Conservation (phyloP, 2,329 filamentous ascomycete species). For the Thielaviopsis populi region DNA sequence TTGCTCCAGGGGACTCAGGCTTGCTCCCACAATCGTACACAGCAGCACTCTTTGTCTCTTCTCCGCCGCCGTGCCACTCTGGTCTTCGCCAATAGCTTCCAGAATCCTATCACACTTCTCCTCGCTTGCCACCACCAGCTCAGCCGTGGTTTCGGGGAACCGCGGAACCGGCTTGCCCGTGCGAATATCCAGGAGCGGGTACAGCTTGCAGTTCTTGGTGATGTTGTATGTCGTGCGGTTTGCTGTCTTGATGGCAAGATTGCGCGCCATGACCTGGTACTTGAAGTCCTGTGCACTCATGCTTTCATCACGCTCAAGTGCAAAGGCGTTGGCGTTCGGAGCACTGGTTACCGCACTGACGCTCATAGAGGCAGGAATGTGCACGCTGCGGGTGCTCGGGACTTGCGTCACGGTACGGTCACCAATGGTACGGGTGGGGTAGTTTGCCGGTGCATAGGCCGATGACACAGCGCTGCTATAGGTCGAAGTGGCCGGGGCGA, state of each 20-base stretch:
- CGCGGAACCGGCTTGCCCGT: not conserved
- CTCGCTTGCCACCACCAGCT: not conserved
- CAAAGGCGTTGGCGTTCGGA: not conserved
- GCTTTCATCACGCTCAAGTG: not conserved
- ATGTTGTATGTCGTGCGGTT: constrained; percentile 10
- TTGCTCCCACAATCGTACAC: constrained; percentile 3
- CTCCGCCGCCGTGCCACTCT: not conserved
- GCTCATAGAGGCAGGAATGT: not conserved
- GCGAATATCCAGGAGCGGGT: constrained; percentile 5
- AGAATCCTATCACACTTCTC: not conserved
- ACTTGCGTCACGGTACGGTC: not conserved
- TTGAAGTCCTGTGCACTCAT: not conserved
- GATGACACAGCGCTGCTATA: not conserved
- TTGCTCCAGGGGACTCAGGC: not conserved
- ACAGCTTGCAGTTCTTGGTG: constrained; percentile 6
- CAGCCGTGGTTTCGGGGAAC: not conserved
- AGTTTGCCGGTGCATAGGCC: not conserved
- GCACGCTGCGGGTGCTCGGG: not conserved
- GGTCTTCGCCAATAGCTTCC: not conserved
- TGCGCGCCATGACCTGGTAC: not conserved
- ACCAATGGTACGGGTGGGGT: not conserved
- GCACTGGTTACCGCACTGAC: not conserved
- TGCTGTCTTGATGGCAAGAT: constrained; percentile 9
- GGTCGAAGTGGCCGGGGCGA: not conserved
- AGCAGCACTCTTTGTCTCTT: constrained; percentile 5